These are phyloP conservation scores for Phoma sp. DNA, from an alignment of 2,329 filamentous ascomycete genomes.

Conservation along the genomic window DNA sequence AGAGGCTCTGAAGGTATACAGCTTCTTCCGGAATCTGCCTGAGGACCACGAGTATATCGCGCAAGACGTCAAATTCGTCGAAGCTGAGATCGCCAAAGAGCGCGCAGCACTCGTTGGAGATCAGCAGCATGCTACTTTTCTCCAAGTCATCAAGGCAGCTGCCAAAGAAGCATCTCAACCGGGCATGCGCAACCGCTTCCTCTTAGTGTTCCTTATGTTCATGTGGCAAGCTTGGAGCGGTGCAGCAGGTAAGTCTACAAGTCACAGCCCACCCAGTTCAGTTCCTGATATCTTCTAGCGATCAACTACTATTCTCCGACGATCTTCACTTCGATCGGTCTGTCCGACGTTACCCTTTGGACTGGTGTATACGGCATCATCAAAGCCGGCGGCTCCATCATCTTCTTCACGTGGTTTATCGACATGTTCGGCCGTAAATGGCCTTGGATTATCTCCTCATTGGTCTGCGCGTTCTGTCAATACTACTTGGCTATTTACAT, in stretches of 20 bases:
- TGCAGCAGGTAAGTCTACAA: constrained; percentile 42
- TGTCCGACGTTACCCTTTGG: constrained; percentile 49
- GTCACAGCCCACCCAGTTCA: no score
- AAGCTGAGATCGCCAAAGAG: constrained; percentile 63
- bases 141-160: constrained; percentile 39
- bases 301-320: constrained; percentile 77
- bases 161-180: constrained; percentile 43
- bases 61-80: constrained; percentile 75
- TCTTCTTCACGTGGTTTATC: constrained; percentile 74
- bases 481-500: constrained; percentile 70
- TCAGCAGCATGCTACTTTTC: constrained; percentile 34
- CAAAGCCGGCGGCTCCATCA: constrained; percentile 70
- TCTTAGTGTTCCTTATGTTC: constrained; percentile 76
- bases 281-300: constrained; percentile 73
- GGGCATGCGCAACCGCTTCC: constrained; percentile 65
- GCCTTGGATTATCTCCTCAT: constrained; percentile 45
- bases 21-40: constrained; percentile 69
- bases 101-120: constrained; percentile 35
- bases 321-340: constrained; percentile 70
- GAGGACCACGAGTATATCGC: constrained; percentile 71
- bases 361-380: constrained; percentile 77
- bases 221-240: constrained; percentile 64
- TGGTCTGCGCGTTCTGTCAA: constrained; percentile 58
- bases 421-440: constrained; percentile 65
- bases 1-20: constrained; percentile 54